Evolutionary conservation across 805 yeast genomes (phyloP).

Genomic region (Spencermartinsiella europaea): DNA sequence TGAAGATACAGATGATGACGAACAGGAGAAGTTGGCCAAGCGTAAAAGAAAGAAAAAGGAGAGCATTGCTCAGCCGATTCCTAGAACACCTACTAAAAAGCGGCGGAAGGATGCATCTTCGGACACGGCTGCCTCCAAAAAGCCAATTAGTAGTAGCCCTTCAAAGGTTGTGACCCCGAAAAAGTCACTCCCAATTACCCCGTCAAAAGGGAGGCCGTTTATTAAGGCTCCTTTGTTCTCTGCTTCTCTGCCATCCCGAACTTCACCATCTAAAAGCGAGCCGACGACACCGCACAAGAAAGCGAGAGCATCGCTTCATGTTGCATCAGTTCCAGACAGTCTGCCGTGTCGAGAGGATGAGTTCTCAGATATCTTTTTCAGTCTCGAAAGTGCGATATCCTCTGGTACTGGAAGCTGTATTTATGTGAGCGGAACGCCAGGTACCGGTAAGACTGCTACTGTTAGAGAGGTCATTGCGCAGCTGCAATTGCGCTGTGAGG

Average conservation of each 20-base stretch:
- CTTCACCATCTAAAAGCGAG: constrained; percentile 4
- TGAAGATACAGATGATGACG: constrained; percentile 4
- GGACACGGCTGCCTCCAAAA: background rate
- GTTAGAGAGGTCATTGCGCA: constrained; percentile 79
- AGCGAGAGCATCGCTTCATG: constrained; percentile 32
- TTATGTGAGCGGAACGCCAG: constrained; percentile 95
- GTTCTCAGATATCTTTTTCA: constrained; percentile 61
- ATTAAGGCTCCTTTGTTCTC: constrained; percentile 1
- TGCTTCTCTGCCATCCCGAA: background rate
- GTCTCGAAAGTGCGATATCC: constrained; percentile 65
- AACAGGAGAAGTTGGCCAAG: background rate
- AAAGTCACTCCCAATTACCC: background rate
- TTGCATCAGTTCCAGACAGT: constrained; percentile 39
- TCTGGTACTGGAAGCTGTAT: constrained; percentile 75
- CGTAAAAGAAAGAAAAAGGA: background rate
- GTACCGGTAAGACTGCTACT: constrained; percentile 95
- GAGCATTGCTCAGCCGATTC: background rate
- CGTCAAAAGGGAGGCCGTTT: constrained; percentile 4
- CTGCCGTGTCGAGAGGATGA: constrained; percentile 87
- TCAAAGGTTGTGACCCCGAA: background rate
- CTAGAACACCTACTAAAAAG: background rate
- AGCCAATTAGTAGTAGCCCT: background rate
- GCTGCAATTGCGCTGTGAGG: constrained; percentile 41
- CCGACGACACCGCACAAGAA: constrained; percentile 21
- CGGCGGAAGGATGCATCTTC: background rate